A percentile compares a stretch with the other conserved stretches of the same genome.
phyloP scores from a whole-genome alignment of 805 yeast species.

The Metahyphopichia silvanorum region DNA sequence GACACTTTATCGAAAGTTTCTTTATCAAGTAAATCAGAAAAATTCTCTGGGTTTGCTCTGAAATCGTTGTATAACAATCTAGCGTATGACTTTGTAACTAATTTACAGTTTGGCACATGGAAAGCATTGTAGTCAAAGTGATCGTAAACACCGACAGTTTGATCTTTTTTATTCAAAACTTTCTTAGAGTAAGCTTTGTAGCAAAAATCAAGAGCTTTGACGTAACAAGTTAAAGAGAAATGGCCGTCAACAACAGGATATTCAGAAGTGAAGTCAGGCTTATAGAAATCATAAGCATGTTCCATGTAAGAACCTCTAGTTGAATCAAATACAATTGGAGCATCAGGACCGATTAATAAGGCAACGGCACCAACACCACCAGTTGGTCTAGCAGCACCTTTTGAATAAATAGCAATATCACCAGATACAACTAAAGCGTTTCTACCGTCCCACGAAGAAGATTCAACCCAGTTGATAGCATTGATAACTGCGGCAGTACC shows the following conservation, averaged over 20 bases:
- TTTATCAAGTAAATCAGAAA: slow-evolving; percentile 37
- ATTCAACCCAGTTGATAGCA: slow-evolving; percentile 93
- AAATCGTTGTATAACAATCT: slow-evolving; percentile 89
- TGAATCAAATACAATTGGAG: slow-evolving; percentile 89
- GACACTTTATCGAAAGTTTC: slow-evolving; percentile 55
- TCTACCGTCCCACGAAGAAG: slow-evolving; percentile 96
- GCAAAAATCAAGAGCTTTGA: slow-evolving; percentile 86
- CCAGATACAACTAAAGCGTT: slow-evolving; percentile 96
- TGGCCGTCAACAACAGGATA: slow-evolving; percentile 98
- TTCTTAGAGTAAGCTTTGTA: slow-evolving; percentile 80
- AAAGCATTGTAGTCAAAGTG: slow-evolving; percentile 90
- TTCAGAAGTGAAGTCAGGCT: slow-evolving; percentile 94
- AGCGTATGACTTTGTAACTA: slow-evolving; percentile 89
- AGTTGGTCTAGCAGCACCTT: slow-evolving; percentile 98
- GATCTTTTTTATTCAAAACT: slow-evolving; percentile 45
- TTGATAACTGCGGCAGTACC: slow-evolving; percentile 95
- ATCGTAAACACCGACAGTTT: slow-evolving; percentile 57
- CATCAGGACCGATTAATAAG: slow-evolving; percentile 92
- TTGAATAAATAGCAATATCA: slow-evolving; percentile 94
- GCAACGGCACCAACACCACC: slow-evolving; percentile 99
- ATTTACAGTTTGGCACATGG: slow-evolving; percentile 98
- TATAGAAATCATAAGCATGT: slow-evolving; percentile 96
- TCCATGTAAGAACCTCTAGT: slow-evolving; percentile 92
- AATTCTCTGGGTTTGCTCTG: slow-evolving; percentile 61
- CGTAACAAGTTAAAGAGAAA: slow-evolving; percentile 89